Conservation (phyloP, 305 asterid species). For the Plantago coronopus region DNA sequence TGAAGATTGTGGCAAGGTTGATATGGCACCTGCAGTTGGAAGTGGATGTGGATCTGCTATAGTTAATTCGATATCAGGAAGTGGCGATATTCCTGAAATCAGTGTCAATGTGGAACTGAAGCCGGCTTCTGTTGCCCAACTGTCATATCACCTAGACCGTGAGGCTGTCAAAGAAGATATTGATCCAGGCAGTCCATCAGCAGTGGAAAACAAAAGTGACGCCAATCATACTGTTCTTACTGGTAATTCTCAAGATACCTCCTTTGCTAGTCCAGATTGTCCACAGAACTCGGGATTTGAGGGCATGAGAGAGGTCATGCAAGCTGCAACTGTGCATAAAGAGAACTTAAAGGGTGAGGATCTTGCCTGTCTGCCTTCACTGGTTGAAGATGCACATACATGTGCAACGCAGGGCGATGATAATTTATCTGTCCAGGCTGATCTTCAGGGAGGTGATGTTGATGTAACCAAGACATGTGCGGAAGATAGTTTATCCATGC, state of each 20-base stretch:
- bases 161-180: conserved; percentile 30
- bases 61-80: conserved; percentile 29
- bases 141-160: conserved; percentile 30
- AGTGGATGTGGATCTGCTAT: conserved; percentile 26
- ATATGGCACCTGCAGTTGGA: conserved; percentile 34
- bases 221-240: conserved; percentile 28
- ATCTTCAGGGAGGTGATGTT: conserved; percentile 27
- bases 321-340: conserved; percentile 26
- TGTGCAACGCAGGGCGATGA: conserved; percentile 31
- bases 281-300: conserved; percentile 34
- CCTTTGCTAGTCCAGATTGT: conserved; percentile 27
- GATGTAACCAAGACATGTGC: conserved; percentile 24
- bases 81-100: conserved; percentile 23
- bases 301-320: conserved; percentile 29
- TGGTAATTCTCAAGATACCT: conserved; percentile 22
- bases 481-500: conserved; percentile 30
- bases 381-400: conserved; percentile 35
- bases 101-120: conserved; percentile 26
- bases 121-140: conserved; percentile 27
- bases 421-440: conserved; percentile 29
- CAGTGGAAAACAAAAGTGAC: conserved; percentile 26
- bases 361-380: conserved; percentile 26
- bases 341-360: conserved; percentile 33
- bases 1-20: conserved; percentile 37
- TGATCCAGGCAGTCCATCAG: conserved; percentile 30